Conservation (phyloP, 306 rosid species). For the Prunus salicina region DNA sequence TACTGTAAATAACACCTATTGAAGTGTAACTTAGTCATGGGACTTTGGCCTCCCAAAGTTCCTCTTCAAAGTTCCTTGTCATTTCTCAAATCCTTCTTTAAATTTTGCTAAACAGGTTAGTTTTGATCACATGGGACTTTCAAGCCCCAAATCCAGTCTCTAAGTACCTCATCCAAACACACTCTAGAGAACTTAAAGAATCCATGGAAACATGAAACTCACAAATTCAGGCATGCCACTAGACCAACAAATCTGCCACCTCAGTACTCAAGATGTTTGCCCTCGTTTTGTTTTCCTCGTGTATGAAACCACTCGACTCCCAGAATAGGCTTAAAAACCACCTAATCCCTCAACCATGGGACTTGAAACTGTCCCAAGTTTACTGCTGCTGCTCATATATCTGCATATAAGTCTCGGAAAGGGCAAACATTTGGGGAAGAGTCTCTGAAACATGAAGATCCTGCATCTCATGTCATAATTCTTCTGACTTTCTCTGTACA, state of each 20-base stretch:
- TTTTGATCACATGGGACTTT: too few species aligned
- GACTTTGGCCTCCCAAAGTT: too few species aligned
- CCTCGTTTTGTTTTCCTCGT: background rate
- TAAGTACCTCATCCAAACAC: too few species aligned
- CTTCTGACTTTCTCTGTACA: slow-evolving; percentile 89
- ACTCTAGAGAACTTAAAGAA: background rate
- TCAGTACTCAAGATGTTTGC: background rate
- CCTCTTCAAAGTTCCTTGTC: too few species aligned
- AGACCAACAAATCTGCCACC: background rate
- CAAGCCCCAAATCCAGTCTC: too few species aligned
- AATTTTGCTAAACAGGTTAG: too few species aligned
- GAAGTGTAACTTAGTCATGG: too few species aligned
- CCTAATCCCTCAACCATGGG: background rate
- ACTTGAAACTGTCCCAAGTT: slow-evolving; percentile 5
- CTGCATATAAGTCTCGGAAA: slow-evolving; percentile 93
- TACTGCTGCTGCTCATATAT: slow-evolving; percentile 90
- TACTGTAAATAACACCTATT: too few species aligned
- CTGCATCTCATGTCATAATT: slow-evolving; percentile 95
- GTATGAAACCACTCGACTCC: background rate
- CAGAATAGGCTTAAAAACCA: background rate
- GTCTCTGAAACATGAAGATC: slow-evolving; percentile 91
- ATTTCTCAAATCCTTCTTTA: too few species aligned
- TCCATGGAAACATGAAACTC: background rate
- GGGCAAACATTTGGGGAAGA: slow-evolving; percentile 93
- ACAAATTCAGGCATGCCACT: background rate